Evolutionary conservation across 2,329 filamentous ascomycete genomes (phyloP), one percentile per base, ranked within the genome.

Genomic region (Apiospora marii): DNA sequence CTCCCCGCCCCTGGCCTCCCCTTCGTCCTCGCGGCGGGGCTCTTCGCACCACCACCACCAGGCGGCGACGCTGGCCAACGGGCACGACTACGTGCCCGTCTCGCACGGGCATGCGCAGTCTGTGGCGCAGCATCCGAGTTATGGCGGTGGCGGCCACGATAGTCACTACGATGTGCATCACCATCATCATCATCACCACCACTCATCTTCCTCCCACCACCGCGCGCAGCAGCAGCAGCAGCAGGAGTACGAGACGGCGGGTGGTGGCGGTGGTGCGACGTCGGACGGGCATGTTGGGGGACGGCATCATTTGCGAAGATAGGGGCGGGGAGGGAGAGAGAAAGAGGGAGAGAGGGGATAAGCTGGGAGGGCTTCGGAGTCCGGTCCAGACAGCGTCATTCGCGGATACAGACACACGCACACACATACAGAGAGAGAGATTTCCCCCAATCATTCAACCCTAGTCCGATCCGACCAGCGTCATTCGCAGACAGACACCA

Each of bases 41-140:
- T 78, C 77, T 0, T 30, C 27, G 27, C 27, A 30, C 27, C 27
- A 30, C 27, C 27, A 30, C 27, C 77, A 77, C 77, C 79, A 3
- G 76, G 75, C 69, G 71, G 74, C 69, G 74, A 73, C 22, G 7
- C 77, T 82, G 3, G 74, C 80, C 61, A 82, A 82, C 73, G 80
- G 81, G 19, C 80, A 82, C 30, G 72, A 79, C 64, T 83, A 83
- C 73, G 79, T 82, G 0, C 80, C 80, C 4, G 78, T 80, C 4
- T 76, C 77, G 41, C 71, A 70, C 0, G 41, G 16, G 14, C 41
- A 68, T 43, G 34, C 27, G 3, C 51, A 27, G 13, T 22, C 13
- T 14, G 16, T 19, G 3, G 51, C 51, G 12, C 27, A 27, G 12
- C 53, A 61, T 7, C 30, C 53, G 8, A 34, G 8, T 30, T 58